Conservation (phyloP, 2,329 filamentous ascomycete genomes). For the Stachybotrys echinatus region DNA sequence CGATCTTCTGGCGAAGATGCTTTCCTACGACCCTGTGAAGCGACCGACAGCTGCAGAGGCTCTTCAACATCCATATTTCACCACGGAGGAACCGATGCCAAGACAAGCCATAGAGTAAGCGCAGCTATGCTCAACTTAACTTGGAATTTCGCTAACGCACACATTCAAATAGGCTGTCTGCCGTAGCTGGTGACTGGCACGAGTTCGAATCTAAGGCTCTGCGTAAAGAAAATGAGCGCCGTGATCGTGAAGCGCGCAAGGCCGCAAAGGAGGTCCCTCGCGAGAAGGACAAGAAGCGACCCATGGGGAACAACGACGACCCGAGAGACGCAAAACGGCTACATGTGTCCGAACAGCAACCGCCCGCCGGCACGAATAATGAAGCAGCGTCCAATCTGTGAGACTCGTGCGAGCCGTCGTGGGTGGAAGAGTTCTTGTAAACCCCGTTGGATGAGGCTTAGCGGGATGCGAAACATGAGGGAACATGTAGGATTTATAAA, state of each 20-base stretch:
- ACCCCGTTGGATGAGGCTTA: no score
- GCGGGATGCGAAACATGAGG: no score
- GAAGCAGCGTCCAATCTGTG: no score
- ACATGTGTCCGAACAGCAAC: slow-evolving; percentile 19
- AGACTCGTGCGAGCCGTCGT: no score
- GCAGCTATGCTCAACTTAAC: slow-evolving; percentile 1
- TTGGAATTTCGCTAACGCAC: slow-evolving; percentile 25
- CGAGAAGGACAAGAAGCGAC: slow-evolving; percentile 35
- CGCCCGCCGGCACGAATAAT: not conserved
- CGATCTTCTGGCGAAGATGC: slow-evolving; percentile 77
- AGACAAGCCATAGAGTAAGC: slow-evolving; percentile 77
- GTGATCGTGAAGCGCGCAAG: slow-evolving; percentile 47
- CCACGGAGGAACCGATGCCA: slow-evolving; percentile 69
- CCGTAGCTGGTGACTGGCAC: slow-evolving; percentile 92
- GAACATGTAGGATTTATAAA: no score
- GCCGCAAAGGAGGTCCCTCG: slow-evolving; percentile 32
- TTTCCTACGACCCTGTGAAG: slow-evolving; percentile 80
- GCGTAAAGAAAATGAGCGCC: slow-evolving; percentile 78
- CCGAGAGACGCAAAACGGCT: slow-evolving; percentile 27
- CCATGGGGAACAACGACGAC: slow-evolving; percentile 22
- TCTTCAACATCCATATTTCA: slow-evolving; percentile 84
- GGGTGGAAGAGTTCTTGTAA: no score
- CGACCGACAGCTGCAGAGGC: slow-evolving; percentile 81
- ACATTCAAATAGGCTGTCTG: slow-evolving; percentile 53
- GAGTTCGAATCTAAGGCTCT: slow-evolving; percentile 97